Percentiles rank a stretch among this genome's conserved stretches.
Evolutionary conservation across 257 asterid species (phyloP).

Genomic region (Lycium barbarum): DNA sequence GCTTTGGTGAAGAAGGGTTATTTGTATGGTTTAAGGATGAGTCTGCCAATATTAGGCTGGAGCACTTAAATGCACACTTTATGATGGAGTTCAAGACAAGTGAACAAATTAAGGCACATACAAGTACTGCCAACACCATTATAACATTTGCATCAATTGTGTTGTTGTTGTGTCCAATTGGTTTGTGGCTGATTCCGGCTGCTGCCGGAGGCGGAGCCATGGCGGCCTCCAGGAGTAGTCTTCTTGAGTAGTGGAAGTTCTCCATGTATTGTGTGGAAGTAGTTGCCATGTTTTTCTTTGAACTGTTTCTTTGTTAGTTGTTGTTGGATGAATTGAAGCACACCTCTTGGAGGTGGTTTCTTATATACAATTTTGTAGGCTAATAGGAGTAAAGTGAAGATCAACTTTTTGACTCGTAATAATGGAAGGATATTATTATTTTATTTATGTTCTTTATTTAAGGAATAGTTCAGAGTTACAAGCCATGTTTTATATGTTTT

Average conservation of each 20-base stretch:
- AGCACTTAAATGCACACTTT: conserved; percentile 14
- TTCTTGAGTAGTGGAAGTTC: conserved; percentile 26
- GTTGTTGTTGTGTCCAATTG: conserved; percentile 10
- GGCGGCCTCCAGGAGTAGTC: neutral
- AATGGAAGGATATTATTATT: neutral
- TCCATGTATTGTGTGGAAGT: neutral
- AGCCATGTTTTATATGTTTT: neutral
- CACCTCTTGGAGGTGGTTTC: neutral
- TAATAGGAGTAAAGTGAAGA: neutral
- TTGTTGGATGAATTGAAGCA: neutral
- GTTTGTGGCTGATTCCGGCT: neutral
- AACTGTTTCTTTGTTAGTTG: neutral
- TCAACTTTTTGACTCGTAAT: neutral
- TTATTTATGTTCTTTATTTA: neutral
- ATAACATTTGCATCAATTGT: conserved; percentile 29
- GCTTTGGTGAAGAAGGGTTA: neutral
- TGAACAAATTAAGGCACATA: conserved; percentile 27
- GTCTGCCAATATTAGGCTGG: neutral
- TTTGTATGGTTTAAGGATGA: conserved; percentile 1
- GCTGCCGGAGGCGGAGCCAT: neutral
- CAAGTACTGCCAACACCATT: conserved; percentile 24
- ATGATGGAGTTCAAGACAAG: conserved; percentile 16
- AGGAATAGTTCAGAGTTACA: neutral
- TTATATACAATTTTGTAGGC: neutral
- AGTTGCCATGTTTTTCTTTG: neutral